Base-by-base conservation (phyloP, 2,329 filamentous ascomycete species). In the Colletotrichum sp. region DNA sequence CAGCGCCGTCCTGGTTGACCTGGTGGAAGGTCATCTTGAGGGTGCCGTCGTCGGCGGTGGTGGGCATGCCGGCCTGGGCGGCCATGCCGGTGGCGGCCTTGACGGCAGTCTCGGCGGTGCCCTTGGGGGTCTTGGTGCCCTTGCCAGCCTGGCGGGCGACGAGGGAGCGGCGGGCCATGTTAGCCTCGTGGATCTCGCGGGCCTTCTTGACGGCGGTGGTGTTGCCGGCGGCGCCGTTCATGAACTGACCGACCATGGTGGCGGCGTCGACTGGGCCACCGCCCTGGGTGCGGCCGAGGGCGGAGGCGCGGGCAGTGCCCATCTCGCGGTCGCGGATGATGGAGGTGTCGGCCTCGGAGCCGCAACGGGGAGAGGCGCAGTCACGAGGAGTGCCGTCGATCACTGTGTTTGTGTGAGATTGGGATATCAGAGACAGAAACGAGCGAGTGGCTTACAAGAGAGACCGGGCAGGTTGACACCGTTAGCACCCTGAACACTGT, bases 1-100 rank as follows among this genome's bases (percentile, higher is more conserved):
- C 93, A 0, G 92, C 92, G 24, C 92, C 92, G 80, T 94, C 92
- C 82, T 94, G 92, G 88, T 94, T 94, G 86, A 94, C 90, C 86
- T 94, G 90, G 83, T 92, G 92, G 86, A 91, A 93, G 76, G 89
- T 91, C 89, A 94, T 89, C 72, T 87, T 89, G 82, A 94, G 86
- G 28, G 88, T 88, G 80, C 91, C 91, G 69, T 98, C 95, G 70
- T 91, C 90, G 18, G 94, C 93, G 75, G 90, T 85, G 55, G 93
- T 89, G 15, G 93, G 88, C 1, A 98, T 90, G 52, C 92, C 92
- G 1, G 98, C 90, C 77, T 93, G 90, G 64, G 91, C 86, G 65
- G 92, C 92, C 21, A 84, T 79, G 74, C 92, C 92, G 10, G 89
- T 87, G 12, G 89, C 87, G 5, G 87, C 85, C 28, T 88, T 87